Percentiles rank a stretch among this genome's conserved stretches.
These are phyloP conservation scores for Solanum dulcamara DNA, from an alignment of 257 asterid genomes.

Conservation along the genomic window DNA sequence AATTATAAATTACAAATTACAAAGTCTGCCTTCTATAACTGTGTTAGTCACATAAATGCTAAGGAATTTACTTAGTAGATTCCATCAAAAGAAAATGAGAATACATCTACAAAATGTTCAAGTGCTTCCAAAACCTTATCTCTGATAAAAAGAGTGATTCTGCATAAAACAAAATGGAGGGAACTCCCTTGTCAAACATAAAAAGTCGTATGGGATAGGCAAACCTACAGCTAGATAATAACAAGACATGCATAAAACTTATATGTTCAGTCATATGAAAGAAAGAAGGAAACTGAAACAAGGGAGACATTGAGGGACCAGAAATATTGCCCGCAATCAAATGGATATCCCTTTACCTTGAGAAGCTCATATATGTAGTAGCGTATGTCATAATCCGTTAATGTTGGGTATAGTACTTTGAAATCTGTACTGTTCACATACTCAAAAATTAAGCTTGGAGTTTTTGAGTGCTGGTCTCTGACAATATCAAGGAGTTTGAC, in stretches of 20 bases:
- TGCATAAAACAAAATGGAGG: background rate
- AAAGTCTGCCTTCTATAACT: background rate
- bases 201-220: background rate
- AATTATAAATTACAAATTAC: too few species aligned
- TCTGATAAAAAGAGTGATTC: background rate
- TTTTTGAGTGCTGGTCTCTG: conserved; percentile 72
- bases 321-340: background rate
- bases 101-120: background rate
- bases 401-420: conserved; percentile 67
- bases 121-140: background rate
- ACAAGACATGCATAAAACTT: background rate
- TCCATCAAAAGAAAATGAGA: background rate
- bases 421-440: conserved; percentile 74
- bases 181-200: background rate
- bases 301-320: background rate
- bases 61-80: background rate
- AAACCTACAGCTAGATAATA: background rate
- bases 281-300: background rate
- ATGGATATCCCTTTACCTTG: conserved; percentile 32
- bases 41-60: background rate
- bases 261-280: background rate
- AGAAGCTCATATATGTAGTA: conserved; percentile 78
- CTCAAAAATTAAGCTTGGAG: conserved; percentile 77
- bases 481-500: conserved; percentile 68
- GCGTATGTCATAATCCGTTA: conserved; percentile 74